Evolutionary conservation across 306 rosid genomes (phyloP), one percentile per base, ranked within the genome.

Genomic region (Pterocarpus santalinus): DNA sequence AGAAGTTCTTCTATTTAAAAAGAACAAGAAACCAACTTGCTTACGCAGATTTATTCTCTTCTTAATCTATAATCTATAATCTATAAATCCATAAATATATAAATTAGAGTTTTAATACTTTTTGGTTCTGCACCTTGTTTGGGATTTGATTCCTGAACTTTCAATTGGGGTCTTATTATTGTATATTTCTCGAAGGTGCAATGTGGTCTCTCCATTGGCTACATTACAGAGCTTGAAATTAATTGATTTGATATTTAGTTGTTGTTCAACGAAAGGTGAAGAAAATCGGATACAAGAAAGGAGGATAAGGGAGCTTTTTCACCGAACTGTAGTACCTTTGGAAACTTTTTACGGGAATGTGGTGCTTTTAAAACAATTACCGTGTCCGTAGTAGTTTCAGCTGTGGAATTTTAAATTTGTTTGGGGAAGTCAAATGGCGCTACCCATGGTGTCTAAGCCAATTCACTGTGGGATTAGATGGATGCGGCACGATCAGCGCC

Each of bases 231-330:
- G 34, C 51, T 34, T 63, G 61, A 75, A 75, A 22, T 16, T 58
- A 16, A 69, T 56, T 69, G 69, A 58, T 33, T 15, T 13, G 63
- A 62, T 71, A 58, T 62, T 70, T 33, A 69, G 70, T 58, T 46
- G 43, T 53, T 80, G 43, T 55, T 80, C 36, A 71, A 35, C 77
- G 62, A 51, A 46, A 47, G 53, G 28, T 57, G 66, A 72, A 51
- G 58, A 63, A 47, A 51, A 22, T 63, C 44, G 36, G 65, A 12
- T 71, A 62, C 66, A 28, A 76, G 52, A 36, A 36, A 80, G 22
- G 47, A 63, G 41, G 22, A 72, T 71, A 51, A 72, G 16, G n/a
- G n/a, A n/a, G n/a, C n/a, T n/a, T n/a, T n/a, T n/a, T n/a, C n/a
- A n/a, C n/a, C n/a, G n/a, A n/a, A n/a, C n/a, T n/a, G n/a, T n/a